phyloP scores from a whole-genome alignment of 2,329 filamentous ascomycete species.

The Aspergillus transmontanensis region DNA sequence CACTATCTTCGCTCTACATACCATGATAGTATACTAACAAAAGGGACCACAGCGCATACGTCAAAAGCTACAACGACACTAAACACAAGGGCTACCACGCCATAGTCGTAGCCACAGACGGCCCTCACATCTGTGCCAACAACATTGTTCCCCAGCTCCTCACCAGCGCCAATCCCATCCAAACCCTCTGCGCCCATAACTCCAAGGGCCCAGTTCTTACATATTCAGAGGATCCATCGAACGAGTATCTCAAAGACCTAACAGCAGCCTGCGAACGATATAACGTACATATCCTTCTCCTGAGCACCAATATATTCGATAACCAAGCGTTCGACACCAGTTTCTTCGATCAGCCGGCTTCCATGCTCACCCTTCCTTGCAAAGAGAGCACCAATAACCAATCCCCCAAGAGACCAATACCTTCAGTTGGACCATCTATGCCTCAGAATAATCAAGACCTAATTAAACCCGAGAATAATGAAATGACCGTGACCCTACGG shows the following conservation, averaged over 20 bases:
- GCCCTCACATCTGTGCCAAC: not conserved
- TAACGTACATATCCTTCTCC: not conserved
- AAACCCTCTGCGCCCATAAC: not conserved
- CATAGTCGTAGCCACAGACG: not conserved
- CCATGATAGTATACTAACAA: not conserved
- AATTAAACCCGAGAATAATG: not conserved
- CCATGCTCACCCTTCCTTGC: not conserved
- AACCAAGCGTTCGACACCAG: not conserved
- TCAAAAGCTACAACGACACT: not conserved
- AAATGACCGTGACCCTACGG: not conserved
- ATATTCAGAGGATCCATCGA: not conserved
- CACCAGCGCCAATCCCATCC: not conserved
- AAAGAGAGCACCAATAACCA: not conserved
- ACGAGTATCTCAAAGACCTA: not conserved
- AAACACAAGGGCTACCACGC: not conserved
- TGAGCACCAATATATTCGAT: not conserved
- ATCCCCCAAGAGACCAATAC: not conserved
- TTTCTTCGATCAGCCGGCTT: not conserved
- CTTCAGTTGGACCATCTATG: not conserved
- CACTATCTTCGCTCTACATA: not conserved
- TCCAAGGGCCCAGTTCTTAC: not conserved
- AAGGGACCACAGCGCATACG: not conserved
- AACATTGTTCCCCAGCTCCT: no score
- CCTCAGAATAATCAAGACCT: not conserved
- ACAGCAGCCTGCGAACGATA: not conserved